phyloP scores from a whole-genome alignment of 1,139 yeast genomes.

The Blastobotrys raffinosifermentans region DNA sequence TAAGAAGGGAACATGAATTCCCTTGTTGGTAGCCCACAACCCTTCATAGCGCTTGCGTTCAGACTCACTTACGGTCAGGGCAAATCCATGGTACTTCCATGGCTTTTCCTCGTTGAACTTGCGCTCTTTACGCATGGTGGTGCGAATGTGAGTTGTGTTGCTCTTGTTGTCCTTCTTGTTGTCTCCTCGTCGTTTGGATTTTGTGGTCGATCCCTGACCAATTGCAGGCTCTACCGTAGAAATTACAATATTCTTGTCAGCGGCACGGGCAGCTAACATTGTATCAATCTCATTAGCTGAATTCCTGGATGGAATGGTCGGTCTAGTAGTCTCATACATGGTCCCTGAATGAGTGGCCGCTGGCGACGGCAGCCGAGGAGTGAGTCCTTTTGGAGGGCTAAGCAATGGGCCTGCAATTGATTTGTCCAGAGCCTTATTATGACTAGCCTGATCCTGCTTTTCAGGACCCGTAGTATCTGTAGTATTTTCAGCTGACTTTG shows the following conservation, averaged over 20 bases:
- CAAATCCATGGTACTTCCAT: constrained; percentile 81
- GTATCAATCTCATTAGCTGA: background rate
- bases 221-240: background rate
- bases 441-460: no score
- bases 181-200: no score
- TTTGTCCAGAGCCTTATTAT: no score
- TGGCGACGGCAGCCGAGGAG: no score
- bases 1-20: constrained; percentile 44
- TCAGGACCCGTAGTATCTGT: no score
- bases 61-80: constrained; percentile 53
- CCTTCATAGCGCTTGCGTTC: constrained; percentile 90
- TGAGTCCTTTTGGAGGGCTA: background rate
- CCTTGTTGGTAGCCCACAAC: constrained; percentile 85
- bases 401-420: no score
- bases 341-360: no score
- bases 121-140: constrained; percentile 64
- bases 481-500: no score
- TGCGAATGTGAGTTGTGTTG: constrained; percentile 7
- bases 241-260: background rate
- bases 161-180: constrained; percentile 6
- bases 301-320: background rate
- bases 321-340: no score
- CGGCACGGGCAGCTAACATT: background rate
- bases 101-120: constrained; percentile 87
- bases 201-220: no score